Evolutionary conservation across 257 asterid species (phyloP), one percentile per base, ranked within the genome.

Genomic region (Marsdenia floribunda): DNA sequence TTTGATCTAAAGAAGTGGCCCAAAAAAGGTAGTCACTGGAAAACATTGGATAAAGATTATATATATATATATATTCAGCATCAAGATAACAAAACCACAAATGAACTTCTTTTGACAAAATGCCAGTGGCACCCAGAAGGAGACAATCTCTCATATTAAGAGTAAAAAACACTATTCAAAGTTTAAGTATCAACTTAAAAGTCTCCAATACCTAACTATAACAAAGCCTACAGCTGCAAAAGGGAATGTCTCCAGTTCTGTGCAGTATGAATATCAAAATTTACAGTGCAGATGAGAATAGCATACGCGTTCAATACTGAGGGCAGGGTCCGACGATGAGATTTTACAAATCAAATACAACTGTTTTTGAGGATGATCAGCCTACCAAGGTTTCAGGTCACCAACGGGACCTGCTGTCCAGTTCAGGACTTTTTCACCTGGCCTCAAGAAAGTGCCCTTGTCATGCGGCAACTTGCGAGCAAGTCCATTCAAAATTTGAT

Each of bases 391-490:
- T 71, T 90, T 91, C 38, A 93, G 93, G 84, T 93, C 96, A 59
- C 79, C 90, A 55, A 85, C 87, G 0, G 97, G 97, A 3, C 98
- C 97, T 0, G 96, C 93, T 3, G 98, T 91, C 98, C 97, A 93
- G 87, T 93, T 91, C 73, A 93, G 81, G 74, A 78, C 29, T 81
- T 80, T 88, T 67, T 88, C 92, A 42, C 93, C 91, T 0, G 89
- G 82, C 65, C 73, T 83, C 87, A 91, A 40, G 88, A 64, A 87
- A 21, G 81, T 77, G 35, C 83, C 83, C 77, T 68, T 64, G 49
- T 85, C 90, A 29, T 90, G 97, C 0, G 97, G 97, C 79, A 91
- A 70, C 82, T 91, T 91, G 22, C 97, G 97, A 8, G 96, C 93
- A 19, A 90, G 89, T 3, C 97, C 97, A 13, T 90, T 91, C 88